These are phyloP conservation scores for Penicillium sp. DNA, from an alignment of 2,329 filamentous ascomycete genomes.

Conservation along the genomic window DNA sequence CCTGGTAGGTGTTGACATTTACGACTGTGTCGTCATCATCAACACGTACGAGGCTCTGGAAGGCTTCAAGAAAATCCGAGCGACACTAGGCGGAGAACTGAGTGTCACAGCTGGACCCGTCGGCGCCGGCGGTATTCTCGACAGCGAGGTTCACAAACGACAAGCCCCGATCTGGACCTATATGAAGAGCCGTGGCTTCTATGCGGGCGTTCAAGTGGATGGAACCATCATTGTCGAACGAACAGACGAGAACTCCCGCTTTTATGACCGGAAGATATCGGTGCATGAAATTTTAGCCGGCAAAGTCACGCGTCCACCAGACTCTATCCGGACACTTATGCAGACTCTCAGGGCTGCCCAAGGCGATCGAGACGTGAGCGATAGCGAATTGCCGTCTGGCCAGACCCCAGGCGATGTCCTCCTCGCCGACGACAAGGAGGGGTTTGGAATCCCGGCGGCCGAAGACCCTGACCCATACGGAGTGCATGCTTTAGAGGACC, in stretches of 20 bases:
- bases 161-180: conserved; percentile 76
- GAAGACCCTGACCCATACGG: conserved; percentile 91
- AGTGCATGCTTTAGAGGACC: conserved; percentile 76
- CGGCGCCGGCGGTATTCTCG: conserved; percentile 68
- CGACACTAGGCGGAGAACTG: conserved; percentile 78
- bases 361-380: conserved; percentile 72
- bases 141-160: conserved; percentile 64
- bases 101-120: conserved; percentile 73
- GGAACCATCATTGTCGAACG: conserved; percentile 83
- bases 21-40: conserved; percentile 91
- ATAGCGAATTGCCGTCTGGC: conserved; percentile 57
- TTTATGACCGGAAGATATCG: conserved; percentile 67
- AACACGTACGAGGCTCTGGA: conserved; percentile 82
- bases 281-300: conserved; percentile 62
- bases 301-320: conserved; percentile 55
- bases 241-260: conserved; percentile 80
- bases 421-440: conserved; percentile 38
- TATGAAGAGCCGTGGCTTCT: conserved; percentile 84
- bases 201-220: conserved; percentile 80
- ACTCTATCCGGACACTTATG: conserved; percentile 59
- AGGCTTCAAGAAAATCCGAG: conserved; percentile 72
- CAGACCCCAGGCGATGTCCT: conserved; percentile 74
- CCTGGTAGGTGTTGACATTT: conserved; percentile 86
- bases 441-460: conserved; percentile 72
- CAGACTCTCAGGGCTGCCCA: conserved; percentile 87